phyloP scores from a whole-genome alignment of 192 early-diverging fungal genomes.

The Cladochytrium replicatum region DNA sequence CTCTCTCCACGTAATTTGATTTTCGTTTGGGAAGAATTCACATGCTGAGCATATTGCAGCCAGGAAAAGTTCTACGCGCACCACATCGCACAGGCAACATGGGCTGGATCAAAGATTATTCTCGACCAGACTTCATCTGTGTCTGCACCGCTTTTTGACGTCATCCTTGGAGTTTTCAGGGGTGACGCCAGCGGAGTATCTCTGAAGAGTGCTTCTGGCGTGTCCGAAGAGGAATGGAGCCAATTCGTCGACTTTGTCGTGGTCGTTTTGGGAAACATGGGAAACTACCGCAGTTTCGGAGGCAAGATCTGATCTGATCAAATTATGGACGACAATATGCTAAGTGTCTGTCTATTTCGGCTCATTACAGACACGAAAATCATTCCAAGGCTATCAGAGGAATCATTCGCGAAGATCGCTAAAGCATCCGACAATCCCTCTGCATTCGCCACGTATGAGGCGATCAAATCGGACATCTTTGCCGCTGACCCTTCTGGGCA shows the following conservation, averaged over 20 bases:
- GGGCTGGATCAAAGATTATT: conserved; percentile 36
- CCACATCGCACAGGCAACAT: conserved; percentile 40
- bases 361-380: conserved; percentile 60
- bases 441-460: conserved; percentile 22
- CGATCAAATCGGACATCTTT: conserved; percentile 26
- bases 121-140: conserved; percentile 20
- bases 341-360: too few species aligned
- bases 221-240: conserved; percentile 38
- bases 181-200: conserved; percentile 8
- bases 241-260: conserved; percentile 43
- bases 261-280: conserved; percentile 39
- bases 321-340: too few species aligned
- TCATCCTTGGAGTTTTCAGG: conserved; percentile 32
- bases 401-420: conserved; percentile 36
- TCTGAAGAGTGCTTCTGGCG: conserved; percentile 17
- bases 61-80: conserved; percentile 47
- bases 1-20: too few species aligned
- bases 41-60: too few species aligned
- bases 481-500: conserved; percentile 24
- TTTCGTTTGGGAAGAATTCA: too few species aligned
- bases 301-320: too few species aligned
- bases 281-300: conserved; percentile 54
- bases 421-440: conserved; percentile 13
- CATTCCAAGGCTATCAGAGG: conserved; percentile 32
- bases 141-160: conserved; percentile 18